Evolutionary conservation across 2,329 filamentous ascomycete species (phyloP), one percentile per base, ranked within the genome.

Genomic region (Fusarium sp.): DNA sequence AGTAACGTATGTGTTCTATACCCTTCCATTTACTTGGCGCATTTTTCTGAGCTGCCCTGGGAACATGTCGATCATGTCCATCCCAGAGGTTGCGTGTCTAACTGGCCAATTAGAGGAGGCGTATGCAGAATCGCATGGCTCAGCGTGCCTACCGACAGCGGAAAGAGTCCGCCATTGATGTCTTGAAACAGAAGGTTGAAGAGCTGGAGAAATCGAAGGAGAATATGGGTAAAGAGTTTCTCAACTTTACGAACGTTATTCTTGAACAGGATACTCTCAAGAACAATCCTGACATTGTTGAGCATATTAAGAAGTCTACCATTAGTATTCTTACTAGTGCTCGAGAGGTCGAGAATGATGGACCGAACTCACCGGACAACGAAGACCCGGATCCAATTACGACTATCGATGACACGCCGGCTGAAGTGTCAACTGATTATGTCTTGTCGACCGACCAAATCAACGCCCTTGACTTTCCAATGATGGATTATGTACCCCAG

Each of bases 61-160:
- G 1, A 3, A 10, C 4, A 2, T 11, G n/a, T n/a, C 14, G 8
- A 16, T 6, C 3, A 2, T 9, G 30, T 32, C 4, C 16, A 32
- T 32, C 30, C 2, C 15, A 16, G 15, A 32, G 8, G 15, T 9
- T 32, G 15, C 15, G 16, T n/a, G 5, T 20, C 34, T 47, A 16
- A 49, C 61, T 34, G 24, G 20, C 2, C 2, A 4, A 29, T 8
- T 30, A 64, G 61, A 50, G 59, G 7, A 43, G 59, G 9, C 38
- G 61, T 14, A n/a, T 63, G 10, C 61, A 64, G 12, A 64, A 64
- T 5, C 59, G 61, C 0, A 64, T 64, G 59, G 61, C 59, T 4
- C 61, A 64, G 24, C 61, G 61, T 9, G 61, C 61, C 9, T 64
- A 64, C 14, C 61, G 61, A 0, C 59, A 64, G 11, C 61, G 59